Base-by-base conservation (phyloP, 1,284 basidiomycete species). In the Cerioporus squamosus region DNA sequence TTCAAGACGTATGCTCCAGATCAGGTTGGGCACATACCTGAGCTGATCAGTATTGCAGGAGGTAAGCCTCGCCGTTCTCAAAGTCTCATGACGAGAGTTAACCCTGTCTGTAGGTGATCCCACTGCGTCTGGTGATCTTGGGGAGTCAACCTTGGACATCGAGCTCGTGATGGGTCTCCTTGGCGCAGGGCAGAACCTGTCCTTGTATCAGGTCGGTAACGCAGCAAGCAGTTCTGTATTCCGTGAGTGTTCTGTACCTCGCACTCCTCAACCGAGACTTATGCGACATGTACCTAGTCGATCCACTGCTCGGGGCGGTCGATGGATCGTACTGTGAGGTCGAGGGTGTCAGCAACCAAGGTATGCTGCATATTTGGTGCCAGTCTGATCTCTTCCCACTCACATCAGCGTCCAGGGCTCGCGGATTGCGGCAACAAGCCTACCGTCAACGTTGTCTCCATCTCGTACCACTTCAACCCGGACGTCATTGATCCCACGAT, bases 121-220 rank as follows among this genome's bases (percentile, higher is more conserved):
- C 69, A 14, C 79, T 81, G 55, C 68, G 80, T 6, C 74, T 80
- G 59, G 62, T 72, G 59, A 80, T 79, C 64, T 81, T 50, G 78
- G 73, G 47, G 85, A 87, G 65, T 78, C 79, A 24, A 71, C 82
- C 59, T 75, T 87, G 10, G 84, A 84, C 57, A 67, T 85, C 5
- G 69, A 85, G 63, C 82, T 81, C 61, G 72, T 68, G 9, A 82
- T 83, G 74, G 67, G 65, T 12, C 71, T 84, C 12, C 63, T 79
- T 9, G 80, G 80, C 55, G 70, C 65, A 2, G 67, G 74, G 67
- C 76, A 24, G 78, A 76, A 31, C 78, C 82, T 52, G 81, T 26
- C 31, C 12, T 24, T 62, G n/a, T 58, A 54, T 33, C 53, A 62
- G 18, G 51, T 59, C 24, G 54, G 50, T 53, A 57, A 79, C 78